phyloP scores from a whole-genome alignment of 441 rosid genomes.

The Erodium texanum region DNA sequence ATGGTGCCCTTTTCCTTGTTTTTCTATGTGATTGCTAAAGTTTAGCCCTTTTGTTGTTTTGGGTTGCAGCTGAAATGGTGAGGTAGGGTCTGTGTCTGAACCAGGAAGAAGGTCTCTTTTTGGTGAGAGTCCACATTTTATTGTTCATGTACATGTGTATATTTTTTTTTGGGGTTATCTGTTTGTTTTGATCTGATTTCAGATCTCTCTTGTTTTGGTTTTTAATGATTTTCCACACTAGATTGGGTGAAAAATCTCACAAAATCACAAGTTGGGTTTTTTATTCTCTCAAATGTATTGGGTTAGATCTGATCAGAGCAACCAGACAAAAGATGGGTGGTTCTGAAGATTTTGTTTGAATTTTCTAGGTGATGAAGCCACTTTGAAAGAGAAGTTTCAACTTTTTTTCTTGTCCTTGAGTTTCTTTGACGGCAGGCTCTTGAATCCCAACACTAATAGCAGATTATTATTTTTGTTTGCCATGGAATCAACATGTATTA shows the following conservation, averaged over 20 bases:
- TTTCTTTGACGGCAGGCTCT: neutral
- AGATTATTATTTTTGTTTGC: neutral
- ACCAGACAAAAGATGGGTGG: neutral
- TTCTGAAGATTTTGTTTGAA: neutral
- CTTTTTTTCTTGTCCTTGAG: neutral
- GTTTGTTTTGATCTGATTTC: constrained; percentile 7
- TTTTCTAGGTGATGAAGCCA: neutral
- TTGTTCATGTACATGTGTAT: neutral
- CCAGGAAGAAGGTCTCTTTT: neutral
- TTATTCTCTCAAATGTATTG: neutral
- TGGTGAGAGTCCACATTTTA: neutral
- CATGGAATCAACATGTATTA: neutral
- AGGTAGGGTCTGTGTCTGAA: neutral
- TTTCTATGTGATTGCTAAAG: constrained; percentile 1
- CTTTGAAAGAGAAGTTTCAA: neutral
- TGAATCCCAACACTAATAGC: neutral
- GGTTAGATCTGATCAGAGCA: constrained; percentile 4
- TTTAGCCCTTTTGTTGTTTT: neutral
- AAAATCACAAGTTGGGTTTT: neutral
- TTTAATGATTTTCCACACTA: neutral
- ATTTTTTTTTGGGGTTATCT: neutral
- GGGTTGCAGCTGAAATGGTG: constrained; percentile 3
- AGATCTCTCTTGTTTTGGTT: constrained; percentile 1
- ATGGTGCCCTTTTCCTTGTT: neutral
- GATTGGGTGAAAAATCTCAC: neutral